Evolutionary conservation across 805 yeast species (phyloP), one percentile per base, ranked within the genome.

Genomic region (Kregervanrija pseudodelftensis): DNA sequence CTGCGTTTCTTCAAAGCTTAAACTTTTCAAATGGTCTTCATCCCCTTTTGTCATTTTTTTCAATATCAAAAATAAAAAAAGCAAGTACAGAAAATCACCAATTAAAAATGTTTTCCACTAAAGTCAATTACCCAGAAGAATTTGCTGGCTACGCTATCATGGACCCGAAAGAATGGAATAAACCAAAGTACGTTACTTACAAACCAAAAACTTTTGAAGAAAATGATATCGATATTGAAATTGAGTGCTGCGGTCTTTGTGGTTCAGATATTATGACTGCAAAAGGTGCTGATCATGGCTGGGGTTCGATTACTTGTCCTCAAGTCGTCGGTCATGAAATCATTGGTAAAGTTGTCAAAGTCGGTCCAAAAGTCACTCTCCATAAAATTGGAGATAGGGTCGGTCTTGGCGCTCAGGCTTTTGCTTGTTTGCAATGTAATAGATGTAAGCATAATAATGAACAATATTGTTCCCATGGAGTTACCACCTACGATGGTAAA

Each of bases 231-330:
- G 82, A 77, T 49, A 67, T 79, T 37, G 76, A 77, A 58, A 72
- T 76, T 41, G 79, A 75, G 51, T 73, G 76, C 47, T 79, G 84
- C 62, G 85, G 85, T 55, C 67, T 82, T 10, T 82, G 89, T 65
- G 89, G 86, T 14, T 72, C 79, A 31, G 87, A 82, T 55, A 57
- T 76, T 37, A 74, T 74, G 62, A 69, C 75, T 28, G 69, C 76
- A 37, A 61, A 64, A 44, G 80, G 76, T 49, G 68, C 65, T 43
- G 65, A 68, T 17, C 49, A 46, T 43, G 70, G 68, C 40, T 79
- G 84, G 84, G 72, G 67, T 41, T 53, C 61, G 34, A 53, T 53
- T 52, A 57, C 61, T 15, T 49, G 59, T 46, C 66, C 74, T 12
- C 72, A 69, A 56, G 69, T 74, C 50, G 82, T 77, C n/a, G 75